Evolutionary conservation across 257 asterid species (phyloP), one percentile per base, ranked within the genome.

Genomic region (Voacanga thouarsii): DNA sequence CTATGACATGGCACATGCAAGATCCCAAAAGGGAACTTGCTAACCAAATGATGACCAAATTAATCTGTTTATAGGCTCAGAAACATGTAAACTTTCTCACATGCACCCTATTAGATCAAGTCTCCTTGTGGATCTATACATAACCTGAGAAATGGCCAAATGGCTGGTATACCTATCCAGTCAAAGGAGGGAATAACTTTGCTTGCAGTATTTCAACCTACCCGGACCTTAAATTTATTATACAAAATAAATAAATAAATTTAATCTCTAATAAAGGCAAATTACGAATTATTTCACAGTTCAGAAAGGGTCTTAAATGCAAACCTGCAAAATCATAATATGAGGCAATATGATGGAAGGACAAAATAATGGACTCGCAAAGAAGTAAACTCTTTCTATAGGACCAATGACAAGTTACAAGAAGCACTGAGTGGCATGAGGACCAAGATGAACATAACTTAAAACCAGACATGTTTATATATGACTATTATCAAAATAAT

Each of bases 291-390:
- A n/a, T n/a, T 57, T 57, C 9, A 21, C 64, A 21, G 28, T 57
- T 57, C 30, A 57, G 23, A 57, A 14, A 57, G 30, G 19, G 23
- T 57, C 64, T 23, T 23, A 57, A 57, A 57, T 30, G 23, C 23
- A 9, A 57, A 7, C 30, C 0, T 6, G 64, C 11, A 57, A 23
- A 56, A 23, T 4, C 61, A 56, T 56, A 26, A 37, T 37, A 37
- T 21, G 69, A 74, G 56, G 69, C 26, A 56, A 4, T 12, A 37
- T 74, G n/a, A 74, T 39, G 26, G 44, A 50, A 66, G 77, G 55
- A 74, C 45, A 23, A 11, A 39, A 56, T 11, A 57, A 41, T 37
- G 8, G n/a, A 74, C 69, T 33, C 11, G 51, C 18, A 55, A 56
- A 56, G 26, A 56, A 56, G 24, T 56, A 7, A 56, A 26, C 26